phyloP scores from a whole-genome alignment of 2,329 filamentous ascomycete genomes.

The Sarocladiaceae sp. region DNA sequence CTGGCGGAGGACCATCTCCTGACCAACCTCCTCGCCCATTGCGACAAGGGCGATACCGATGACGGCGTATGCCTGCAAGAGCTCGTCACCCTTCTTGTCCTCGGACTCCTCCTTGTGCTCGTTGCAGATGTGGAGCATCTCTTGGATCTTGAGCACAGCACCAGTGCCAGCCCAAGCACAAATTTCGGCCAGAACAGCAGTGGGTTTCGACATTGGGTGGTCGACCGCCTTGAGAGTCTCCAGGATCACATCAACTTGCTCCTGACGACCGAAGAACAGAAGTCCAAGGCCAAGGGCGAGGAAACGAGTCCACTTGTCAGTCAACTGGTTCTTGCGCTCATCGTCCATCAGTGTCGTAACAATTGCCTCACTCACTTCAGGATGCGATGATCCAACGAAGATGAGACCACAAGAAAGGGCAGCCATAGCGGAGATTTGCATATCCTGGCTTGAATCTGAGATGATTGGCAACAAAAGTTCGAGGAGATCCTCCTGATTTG shows the following conservation, averaged over 20 bases:
- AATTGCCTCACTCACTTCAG: slow-evolving; percentile 88
- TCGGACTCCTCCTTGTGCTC: slow-evolving; percentile 94
- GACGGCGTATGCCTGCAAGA: slow-evolving; percentile 94
- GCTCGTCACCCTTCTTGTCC: slow-evolving; percentile 91
- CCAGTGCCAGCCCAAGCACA: slow-evolving; percentile 98
- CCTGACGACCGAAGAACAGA: slow-evolving; percentile 92
- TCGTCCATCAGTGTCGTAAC: slow-evolving; percentile 92
- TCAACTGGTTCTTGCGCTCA: slow-evolving; percentile 82
- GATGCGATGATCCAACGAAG: slow-evolving; percentile 87
- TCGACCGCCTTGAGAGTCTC: slow-evolving; percentile 97
- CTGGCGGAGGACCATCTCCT: slow-evolving; percentile 97
- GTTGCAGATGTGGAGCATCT: slow-evolving; percentile 96
- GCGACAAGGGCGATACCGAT: slow-evolving; percentile 89
- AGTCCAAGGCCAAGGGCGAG: slow-evolving; percentile 90
- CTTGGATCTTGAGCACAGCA: slow-evolving; percentile 93
- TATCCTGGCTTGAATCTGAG: slow-evolving; percentile 75
- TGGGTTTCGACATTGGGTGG: slow-evolving; percentile 95
- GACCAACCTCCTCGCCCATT: slow-evolving; percentile 97
- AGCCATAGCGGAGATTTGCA: slow-evolving; percentile 96
- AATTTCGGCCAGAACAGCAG: slow-evolving; percentile 88
- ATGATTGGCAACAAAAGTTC: slow-evolving; percentile 85
- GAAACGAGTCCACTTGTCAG: slow-evolving; percentile 98
- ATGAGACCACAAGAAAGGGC: slow-evolving; percentile 85
- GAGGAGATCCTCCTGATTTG: slow-evolving; percentile 84
- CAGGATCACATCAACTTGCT: slow-evolving; percentile 96